phyloP scores from a whole-genome alignment of 257 asterid genomes.

The Fraxinus americana region DNA sequence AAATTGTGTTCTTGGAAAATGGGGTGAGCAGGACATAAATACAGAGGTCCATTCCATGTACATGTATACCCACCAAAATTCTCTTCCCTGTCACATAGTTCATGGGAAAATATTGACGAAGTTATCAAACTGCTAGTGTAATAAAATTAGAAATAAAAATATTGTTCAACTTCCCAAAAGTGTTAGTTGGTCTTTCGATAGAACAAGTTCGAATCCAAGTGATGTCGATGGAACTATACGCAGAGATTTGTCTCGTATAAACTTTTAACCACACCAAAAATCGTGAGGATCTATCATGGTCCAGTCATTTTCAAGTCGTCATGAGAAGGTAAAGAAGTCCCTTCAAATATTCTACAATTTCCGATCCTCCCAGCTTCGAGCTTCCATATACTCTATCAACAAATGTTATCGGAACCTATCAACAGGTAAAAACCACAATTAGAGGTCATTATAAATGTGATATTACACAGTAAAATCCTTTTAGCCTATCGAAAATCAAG shows the following conservation, averaged over 20 bases:
- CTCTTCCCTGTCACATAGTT: too few relatives aligned
- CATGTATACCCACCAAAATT: too few relatives aligned
- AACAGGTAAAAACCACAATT: neutral
- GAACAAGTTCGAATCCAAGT: neutral
- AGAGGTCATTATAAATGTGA: neutral
- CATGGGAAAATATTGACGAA: too few relatives aligned
- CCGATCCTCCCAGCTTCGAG: slow-evolving; percentile 5
- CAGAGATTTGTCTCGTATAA: neutral
- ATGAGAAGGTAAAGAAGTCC: neutral
- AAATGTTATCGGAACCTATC: neutral
- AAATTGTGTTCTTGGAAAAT: too few relatives aligned
- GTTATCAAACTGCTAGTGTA: too few relatives aligned
- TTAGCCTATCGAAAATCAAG: neutral
- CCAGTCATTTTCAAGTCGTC: neutral
- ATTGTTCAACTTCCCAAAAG: too few relatives aligned
- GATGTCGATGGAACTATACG: neutral
- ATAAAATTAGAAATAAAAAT: too few relatives aligned
- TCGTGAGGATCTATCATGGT: neutral
- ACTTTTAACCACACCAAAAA: neutral
- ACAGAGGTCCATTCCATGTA: too few relatives aligned
- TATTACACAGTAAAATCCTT: neutral
- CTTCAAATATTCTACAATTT: slow-evolving; percentile 1
- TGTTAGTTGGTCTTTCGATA: too few relatives aligned
- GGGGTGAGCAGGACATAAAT: too few relatives aligned
- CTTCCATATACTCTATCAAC: slow-evolving; percentile 5